Evolutionary conservation across 345 rosid genomes (phyloP).

Genomic region (Gossypium raimondii): DNA sequence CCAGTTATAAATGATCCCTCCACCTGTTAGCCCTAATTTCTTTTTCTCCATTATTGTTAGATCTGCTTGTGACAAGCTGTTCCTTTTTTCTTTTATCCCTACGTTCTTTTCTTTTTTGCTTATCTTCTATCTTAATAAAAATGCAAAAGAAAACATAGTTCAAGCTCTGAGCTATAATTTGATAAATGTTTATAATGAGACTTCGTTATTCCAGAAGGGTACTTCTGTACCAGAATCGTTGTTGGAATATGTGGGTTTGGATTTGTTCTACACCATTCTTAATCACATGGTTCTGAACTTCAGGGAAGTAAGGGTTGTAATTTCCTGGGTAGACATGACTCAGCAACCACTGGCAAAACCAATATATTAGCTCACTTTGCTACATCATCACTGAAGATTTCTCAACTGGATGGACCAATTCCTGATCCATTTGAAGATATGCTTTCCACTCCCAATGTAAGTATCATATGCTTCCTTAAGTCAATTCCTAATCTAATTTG

Average conservation of each 20-base stretch:
- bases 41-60: background rate
- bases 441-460: conserved; percentile 92
- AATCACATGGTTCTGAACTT: conserved; percentile 13
- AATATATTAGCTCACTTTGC: conserved; percentile 16
- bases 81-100: background rate
- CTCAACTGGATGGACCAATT: conserved; percentile 90
- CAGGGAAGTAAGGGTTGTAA: conserved; percentile 34
- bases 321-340: conserved; percentile 18
- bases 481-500: background rate
- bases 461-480: conserved; percentile 21
- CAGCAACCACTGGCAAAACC: conserved; percentile 18
- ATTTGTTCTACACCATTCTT: background rate
- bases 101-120: background rate
- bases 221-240: background rate
- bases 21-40: background rate
- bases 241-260: conserved; percentile 3
- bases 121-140: background rate
- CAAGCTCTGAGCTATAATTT: background rate
- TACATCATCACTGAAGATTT: conserved; percentile 46
- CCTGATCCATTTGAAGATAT: conserved; percentile 93
- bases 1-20: background rate
- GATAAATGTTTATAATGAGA: background rate
- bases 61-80: background rate
- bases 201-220: background rate
- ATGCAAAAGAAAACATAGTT: background rate